Percentiles rank a stretch among this genome's conserved stretches.
Conservation (phyloP, 1,284 basidiomycete genomes). For the Singerocomus inundabilis region DNA sequence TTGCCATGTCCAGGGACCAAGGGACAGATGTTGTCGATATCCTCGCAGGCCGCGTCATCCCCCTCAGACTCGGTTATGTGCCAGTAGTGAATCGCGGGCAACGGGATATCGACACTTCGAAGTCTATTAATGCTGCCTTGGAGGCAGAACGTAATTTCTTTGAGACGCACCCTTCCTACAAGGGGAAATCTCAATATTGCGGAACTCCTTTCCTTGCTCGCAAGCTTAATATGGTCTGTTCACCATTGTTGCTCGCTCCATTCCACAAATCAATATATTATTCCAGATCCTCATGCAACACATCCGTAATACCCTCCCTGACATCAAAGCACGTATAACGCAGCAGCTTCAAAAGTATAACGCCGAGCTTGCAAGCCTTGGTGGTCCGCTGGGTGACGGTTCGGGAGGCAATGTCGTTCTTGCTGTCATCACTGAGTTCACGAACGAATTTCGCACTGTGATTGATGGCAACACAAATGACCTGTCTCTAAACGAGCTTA, state of each 20-base stretch:
- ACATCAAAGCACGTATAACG: slow-evolving; percentile 93
- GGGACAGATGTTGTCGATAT: slow-evolving; percentile 99
- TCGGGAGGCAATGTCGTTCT: slow-evolving; percentile 90
- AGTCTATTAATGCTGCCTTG: slow-evolving; percentile 81
- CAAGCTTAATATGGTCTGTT: slow-evolving; percentile 88
- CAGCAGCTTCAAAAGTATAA: slow-evolving; percentile 87
- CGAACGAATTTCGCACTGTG: slow-evolving; percentile 91
- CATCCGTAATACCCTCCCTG: slow-evolving; percentile 93
- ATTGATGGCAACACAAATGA: slow-evolving; percentile 98
- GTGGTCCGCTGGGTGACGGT: slow-evolving; percentile 82
- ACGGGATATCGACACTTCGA: slow-evolving; percentile 89
- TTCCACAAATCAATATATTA: slow-evolving; percentile 7
- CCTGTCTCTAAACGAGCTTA: slow-evolving; percentile 90
- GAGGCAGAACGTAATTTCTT: slow-evolving; percentile 93
- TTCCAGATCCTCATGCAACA: slow-evolving; percentile 94
- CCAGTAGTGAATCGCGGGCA: slow-evolving; percentile 98
- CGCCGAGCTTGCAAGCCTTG: slow-evolving; percentile 81
- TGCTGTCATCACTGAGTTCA: slow-evolving; percentile 96
- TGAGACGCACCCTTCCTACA: slow-evolving; percentile 90
- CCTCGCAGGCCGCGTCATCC: slow-evolving; percentile 94
- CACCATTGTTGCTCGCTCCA: not conserved
- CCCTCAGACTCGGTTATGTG: slow-evolving; percentile 93
- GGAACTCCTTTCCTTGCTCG: slow-evolving; percentile 97
- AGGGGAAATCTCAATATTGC: slow-evolving; percentile 92
- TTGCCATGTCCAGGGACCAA: slow-evolving; percentile 63